Evolutionary conservation across 371 early-diverging fungal genomes (phyloP).

Genomic region (Circinella umbellata): DNA sequence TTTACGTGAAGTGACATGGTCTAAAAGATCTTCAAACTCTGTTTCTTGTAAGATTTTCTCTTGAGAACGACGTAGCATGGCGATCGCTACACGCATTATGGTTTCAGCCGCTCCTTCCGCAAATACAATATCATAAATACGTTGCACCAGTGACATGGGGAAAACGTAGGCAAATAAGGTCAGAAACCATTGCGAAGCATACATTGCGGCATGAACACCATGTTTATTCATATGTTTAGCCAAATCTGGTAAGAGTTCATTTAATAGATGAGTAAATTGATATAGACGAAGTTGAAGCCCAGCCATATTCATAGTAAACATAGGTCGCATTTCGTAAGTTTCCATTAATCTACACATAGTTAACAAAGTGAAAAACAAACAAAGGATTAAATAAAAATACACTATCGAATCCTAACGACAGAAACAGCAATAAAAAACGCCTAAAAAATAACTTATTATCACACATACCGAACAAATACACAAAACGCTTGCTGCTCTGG

Average conservation of each 20-base stretch:
- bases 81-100: slow-evolving; percentile 88
- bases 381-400: neutral
- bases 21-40: slow-evolving; percentile 87
- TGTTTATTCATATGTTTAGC: slow-evolving; percentile 72
- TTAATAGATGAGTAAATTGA: slow-evolving; percentile 83
- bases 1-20: slow-evolving; percentile 73
- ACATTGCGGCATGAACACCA: slow-evolving; percentile 88
- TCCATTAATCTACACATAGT: slow-evolving; percentile 71
- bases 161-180: slow-evolving; percentile 89
- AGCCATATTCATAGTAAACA: slow-evolving; percentile 87
- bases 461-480: slow-evolving; percentile 73
- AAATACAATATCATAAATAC: slow-evolving; percentile 86
- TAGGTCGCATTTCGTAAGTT: slow-evolving; percentile 83
- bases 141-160: slow-evolving; percentile 75
- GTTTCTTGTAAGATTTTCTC: slow-evolving; percentile 66
- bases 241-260: slow-evolving; percentile 80
- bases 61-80: slow-evolving; percentile 81
- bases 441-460: neutral
- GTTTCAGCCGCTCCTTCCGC: slow-evolving; percentile 86
- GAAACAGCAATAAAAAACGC: neutral
- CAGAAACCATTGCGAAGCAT: slow-evolving; percentile 93
- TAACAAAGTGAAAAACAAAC: neutral
- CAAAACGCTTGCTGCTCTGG: slow-evolving; percentile 92
- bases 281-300: slow-evolving; percentile 83
- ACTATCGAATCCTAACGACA: slow-evolving; percentile 5